phyloP scores from a whole-genome alignment of 306 rosid species.

The Pueraria montana region DNA sequence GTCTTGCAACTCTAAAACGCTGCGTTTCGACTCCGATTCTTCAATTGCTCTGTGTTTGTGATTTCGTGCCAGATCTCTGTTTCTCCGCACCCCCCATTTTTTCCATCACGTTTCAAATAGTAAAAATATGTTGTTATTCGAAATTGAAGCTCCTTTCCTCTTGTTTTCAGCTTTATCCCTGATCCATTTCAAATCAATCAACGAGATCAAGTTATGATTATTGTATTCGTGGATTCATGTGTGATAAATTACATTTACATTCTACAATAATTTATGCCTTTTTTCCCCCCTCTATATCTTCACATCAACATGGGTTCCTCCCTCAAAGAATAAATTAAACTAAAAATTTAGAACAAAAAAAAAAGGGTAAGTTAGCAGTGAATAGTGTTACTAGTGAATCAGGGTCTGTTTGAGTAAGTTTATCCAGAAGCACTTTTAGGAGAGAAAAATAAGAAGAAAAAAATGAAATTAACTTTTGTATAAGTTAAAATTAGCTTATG shows the following conservation, averaged over 20 bases:
- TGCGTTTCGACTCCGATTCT: constrained; percentile 34
- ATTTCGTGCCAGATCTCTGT: constrained; percentile 71
- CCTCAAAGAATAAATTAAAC: neutral
- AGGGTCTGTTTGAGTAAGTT: too few relatives aligned
- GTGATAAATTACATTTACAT: neutral
- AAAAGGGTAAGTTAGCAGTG: too few relatives aligned
- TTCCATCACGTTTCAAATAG: constrained; percentile 30
- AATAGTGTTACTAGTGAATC: too few relatives aligned
- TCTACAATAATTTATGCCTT: neutral
- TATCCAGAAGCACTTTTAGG: too few relatives aligned
- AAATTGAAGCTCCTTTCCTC: constrained; percentile 41
- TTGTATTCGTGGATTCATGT: neutral
- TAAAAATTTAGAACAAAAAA: neutral
- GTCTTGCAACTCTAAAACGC: neutral
- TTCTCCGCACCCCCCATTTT: constrained; percentile 22
- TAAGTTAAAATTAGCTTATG: too few relatives aligned
- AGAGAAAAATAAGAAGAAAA: too few relatives aligned
- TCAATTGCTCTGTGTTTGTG: constrained; percentile 49
- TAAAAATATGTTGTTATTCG: neutral
- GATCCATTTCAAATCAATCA: constrained; percentile 27
- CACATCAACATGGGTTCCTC: neutral
- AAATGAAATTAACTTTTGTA: too few relatives aligned
- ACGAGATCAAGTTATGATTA: constrained; percentile 11
- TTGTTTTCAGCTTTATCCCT: constrained; percentile 10
- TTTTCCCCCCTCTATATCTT: neutral